These are phyloP conservation scores for Pittosporum tobira DNA, from an alignment of 129 eudicot species.

Conservation along the genomic window DNA sequence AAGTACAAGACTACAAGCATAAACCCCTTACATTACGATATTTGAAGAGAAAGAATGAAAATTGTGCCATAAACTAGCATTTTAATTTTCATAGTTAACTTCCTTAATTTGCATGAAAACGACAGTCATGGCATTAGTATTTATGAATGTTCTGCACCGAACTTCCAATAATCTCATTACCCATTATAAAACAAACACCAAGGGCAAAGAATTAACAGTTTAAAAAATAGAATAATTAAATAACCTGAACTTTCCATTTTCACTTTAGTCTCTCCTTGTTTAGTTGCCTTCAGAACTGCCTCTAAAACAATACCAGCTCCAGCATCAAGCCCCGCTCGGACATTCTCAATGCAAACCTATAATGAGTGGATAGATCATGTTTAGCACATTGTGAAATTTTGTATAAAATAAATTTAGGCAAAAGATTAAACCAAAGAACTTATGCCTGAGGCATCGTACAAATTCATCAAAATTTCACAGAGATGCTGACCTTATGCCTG, in stretches of 20 bases:
- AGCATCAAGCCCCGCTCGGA: slow-evolving; percentile 39
- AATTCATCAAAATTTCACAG: background rate
- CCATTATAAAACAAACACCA: background rate
- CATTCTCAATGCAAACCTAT: slow-evolving; percentile 61
- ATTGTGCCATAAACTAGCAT: background rate
- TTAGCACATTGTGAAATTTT: background rate
- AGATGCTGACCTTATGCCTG: slow-evolving; percentile 54
- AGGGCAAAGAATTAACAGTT: background rate
- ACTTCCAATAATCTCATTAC: background rate
- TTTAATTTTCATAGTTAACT: background rate
- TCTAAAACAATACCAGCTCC: slow-evolving; percentile 52
- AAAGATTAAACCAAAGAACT: no score
- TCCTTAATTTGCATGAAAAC: background rate
- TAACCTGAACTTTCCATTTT: slow-evolving; percentile 61
- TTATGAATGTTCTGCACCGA: background rate
- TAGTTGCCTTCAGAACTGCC: slow-evolving; percentile 57
- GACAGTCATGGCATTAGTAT: no score
- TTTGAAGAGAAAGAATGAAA: no score
- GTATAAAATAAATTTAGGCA: background rate
- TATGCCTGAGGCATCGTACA: no score
- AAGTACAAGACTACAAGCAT: no score
- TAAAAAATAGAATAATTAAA: background rate
- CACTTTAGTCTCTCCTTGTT: slow-evolving; percentile 45
- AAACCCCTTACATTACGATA: no score
- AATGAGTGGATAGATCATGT: slow-evolving; percentile 3